Percentiles rank a stretch among this genome's conserved stretches.
phyloP scores from a whole-genome alignment of 345 rosid genomes.

The Dipteronia dyeriana region DNA sequence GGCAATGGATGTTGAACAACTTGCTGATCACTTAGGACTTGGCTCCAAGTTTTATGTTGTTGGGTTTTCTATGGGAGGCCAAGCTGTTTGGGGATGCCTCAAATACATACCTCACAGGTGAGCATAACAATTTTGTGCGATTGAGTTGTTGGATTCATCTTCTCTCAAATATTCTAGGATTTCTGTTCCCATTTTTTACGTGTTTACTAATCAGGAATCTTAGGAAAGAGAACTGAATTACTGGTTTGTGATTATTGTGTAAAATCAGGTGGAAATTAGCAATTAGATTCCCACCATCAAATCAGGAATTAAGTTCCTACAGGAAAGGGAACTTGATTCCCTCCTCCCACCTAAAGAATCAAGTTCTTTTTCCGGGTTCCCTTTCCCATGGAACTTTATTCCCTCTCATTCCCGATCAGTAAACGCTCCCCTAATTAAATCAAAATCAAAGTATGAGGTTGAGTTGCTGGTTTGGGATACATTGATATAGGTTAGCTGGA shows the following conservation, averaged over 20 bases:
- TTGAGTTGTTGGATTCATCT: neutral
- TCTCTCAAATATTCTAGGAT: neutral
- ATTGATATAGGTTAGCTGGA: slow-evolving; percentile 51
- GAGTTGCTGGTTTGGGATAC: neutral
- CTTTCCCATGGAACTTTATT: too few relatives aligned
- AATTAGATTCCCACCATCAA: too few relatives aligned
- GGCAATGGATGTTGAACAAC: slow-evolving; percentile 53
- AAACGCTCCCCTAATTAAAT: neutral
- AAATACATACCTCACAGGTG: slow-evolving; percentile 58
- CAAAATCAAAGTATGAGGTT: neutral
- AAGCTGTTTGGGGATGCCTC: slow-evolving; percentile 47
- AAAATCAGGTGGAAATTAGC: too few relatives aligned
- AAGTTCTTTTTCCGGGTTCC: too few relatives aligned
- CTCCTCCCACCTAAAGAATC: too few relatives aligned
- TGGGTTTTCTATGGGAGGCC: slow-evolving; percentile 61
- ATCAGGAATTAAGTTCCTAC: too few relatives aligned
- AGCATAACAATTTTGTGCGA: too few relatives aligned
- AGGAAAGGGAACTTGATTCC: too few relatives aligned
- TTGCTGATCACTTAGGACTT: slow-evolving; percentile 42
- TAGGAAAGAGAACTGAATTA: too few relatives aligned
- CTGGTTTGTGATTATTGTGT: too few relatives aligned
- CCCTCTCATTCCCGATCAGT: too few relatives aligned
- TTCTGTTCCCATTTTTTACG: neutral
- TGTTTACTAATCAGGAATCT: too few relatives aligned
- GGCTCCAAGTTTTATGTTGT: slow-evolving; percentile 45